Evolutionary conservation across 2,329 filamentous ascomycete genomes (phyloP), one percentile per base, ranked within the genome.

Genomic region (Westerdykella aurantiaca): DNA sequence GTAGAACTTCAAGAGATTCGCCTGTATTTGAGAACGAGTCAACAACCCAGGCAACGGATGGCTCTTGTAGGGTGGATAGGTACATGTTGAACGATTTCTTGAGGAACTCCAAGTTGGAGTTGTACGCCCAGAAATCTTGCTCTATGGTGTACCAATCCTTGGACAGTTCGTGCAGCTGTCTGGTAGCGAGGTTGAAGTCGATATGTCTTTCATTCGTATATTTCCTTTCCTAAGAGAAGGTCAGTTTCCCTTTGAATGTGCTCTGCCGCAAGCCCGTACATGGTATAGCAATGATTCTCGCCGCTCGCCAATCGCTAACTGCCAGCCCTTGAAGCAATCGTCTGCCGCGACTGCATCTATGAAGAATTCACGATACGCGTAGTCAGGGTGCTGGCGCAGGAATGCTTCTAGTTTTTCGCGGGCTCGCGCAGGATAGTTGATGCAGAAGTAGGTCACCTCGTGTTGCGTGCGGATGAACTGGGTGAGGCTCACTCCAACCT

Each of bases 311-410:
- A 60, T 55, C 7, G 48, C 48, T 7, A 41, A 13, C 23, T 56
- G 53, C 52, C 51, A 56, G 39, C 49, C 48, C 42, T 55, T 51
- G 13, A 55, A 38, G 22, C 49, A 47, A 11, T 58, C 53, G 16
- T 55, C 53, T 5, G 53, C 52, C 0, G 47, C 47, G 23, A 61
- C 18, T 4, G 50, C 42, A 31, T 59, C 55, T 9, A 56, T 29
- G 21, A 58, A 51, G 37, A 59, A 57, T 14, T 53, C 48, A 1
- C 53, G 48, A 41, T 55, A 46, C 4, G 41, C 39, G 11, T 53
- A 13, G 1, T 11, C 13, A 1, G 51, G 49, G n/a, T 47, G 17
- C 2, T 33, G 22, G 11, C 46, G 34, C 1, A 58, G 21, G 5
- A 45, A 41, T 13, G 33, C 34, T 40, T 42, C 42, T 34, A 55